Evolutionary conservation across 2,329 filamentous ascomycete species (phyloP).

Genomic region (Nannizziopsis arthrosporioides): DNA sequence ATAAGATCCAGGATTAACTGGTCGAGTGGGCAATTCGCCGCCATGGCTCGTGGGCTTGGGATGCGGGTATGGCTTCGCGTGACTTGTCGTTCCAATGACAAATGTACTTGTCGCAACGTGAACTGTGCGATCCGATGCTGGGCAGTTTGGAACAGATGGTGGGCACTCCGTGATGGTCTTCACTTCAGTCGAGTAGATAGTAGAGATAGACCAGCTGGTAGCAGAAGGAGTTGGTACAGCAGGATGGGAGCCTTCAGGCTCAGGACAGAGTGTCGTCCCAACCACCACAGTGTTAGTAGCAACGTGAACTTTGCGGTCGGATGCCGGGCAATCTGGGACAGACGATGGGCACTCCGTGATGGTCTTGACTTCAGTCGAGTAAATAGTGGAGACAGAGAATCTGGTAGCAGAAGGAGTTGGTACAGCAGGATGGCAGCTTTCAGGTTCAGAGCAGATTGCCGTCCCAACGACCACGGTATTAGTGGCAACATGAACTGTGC

Average conservation of each 20-base stretch:
- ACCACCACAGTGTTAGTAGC: neutral
- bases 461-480: neutral
- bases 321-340: slow-evolving; percentile 3
- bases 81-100: neutral
- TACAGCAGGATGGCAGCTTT: neutral
- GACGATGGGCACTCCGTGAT: slow-evolving; percentile 2
- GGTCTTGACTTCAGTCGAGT: neutral
- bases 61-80: neutral
- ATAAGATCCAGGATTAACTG: no score
- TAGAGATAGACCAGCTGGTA: neutral
- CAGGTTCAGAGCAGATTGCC: neutral
- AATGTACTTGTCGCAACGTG: neutral
- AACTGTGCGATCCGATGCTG: neutral
- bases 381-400: neutral
- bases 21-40: no score
- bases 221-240: neutral
- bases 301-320: neutral
- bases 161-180: slow-evolving; percentile 1
- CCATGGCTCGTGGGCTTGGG: neutral
- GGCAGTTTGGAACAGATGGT: neutral
- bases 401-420: neutral
- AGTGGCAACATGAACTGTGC: neutral
- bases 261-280: slow-evolving; percentile 2
- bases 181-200: neutral
- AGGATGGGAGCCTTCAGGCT: neutral